These are phyloP conservation scores for Escallonia rubra DNA, from an alignment of 129 eudicot species.

Conservation along the genomic window DNA sequence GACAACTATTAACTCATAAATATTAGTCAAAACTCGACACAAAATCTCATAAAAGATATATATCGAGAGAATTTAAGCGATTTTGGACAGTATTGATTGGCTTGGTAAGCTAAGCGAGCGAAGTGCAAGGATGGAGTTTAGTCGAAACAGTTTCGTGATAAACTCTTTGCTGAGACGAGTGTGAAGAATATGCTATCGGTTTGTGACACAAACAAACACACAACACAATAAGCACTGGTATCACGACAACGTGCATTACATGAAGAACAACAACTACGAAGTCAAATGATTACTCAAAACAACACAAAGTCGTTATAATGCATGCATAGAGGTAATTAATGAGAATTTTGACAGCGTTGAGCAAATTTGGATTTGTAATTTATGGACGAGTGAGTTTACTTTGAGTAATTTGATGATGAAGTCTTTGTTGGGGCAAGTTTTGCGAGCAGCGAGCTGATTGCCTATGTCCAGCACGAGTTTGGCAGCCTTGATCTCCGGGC, in stretches of 20 bases:
- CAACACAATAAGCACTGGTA: too few relatives aligned
- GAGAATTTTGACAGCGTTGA: background rate
- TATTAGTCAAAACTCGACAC: too few relatives aligned
- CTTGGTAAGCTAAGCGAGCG: too few relatives aligned
- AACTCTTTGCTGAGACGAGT: too few relatives aligned
- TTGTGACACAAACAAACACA: background rate
- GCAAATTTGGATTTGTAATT: background rate
- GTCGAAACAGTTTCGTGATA: too few relatives aligned
- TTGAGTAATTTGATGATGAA: constrained; percentile 57
- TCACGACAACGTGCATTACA: background rate
- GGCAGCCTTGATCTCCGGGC: constrained; percentile 32
- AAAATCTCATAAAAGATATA: too few relatives aligned
- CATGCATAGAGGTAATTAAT: background rate
- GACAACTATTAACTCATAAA: too few relatives aligned
- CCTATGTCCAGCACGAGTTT: constrained; percentile 51
- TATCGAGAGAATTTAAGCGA: too few relatives aligned
- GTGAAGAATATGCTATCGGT: too few relatives aligned
- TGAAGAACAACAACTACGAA: background rate
- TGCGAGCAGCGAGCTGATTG: constrained; percentile 46
- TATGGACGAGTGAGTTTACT: constrained; percentile 23
- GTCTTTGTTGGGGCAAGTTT: constrained; percentile 69
- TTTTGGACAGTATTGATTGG: too few relatives aligned
- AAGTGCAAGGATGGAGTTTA: too few relatives aligned
- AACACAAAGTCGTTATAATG: background rate
- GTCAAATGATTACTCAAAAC: background rate